Conservation (phyloP, 345 rosid species). For the Salix brachista region DNA sequence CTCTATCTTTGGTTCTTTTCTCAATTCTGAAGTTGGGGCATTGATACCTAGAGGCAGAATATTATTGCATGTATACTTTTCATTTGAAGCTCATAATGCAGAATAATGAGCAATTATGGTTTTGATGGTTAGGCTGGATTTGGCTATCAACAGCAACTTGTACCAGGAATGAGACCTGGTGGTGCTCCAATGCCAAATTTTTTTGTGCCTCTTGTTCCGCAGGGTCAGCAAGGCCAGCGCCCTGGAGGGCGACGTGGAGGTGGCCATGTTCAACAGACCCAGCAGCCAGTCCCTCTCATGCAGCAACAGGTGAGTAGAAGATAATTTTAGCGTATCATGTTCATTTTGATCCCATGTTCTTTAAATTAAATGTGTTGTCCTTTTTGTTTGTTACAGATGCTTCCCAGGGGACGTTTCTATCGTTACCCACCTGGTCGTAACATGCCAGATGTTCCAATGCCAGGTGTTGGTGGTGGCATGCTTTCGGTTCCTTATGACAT, state of each 20-base stretch:
- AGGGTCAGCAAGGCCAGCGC: constrained; percentile 24
- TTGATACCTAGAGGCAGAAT: background rate
- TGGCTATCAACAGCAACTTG: constrained; percentile 32
- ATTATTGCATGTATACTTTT: background rate
- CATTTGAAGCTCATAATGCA: background rate
- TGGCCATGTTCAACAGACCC: constrained; percentile 17
- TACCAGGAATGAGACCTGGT: constrained; percentile 33
- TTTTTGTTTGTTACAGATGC: constrained; percentile 13
- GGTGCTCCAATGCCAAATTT: constrained; percentile 30
- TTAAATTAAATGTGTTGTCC: background rate
- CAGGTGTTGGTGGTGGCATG: constrained; percentile 24
- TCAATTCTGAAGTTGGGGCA: background rate
- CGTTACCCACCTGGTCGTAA: constrained; percentile 26
- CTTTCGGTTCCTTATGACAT: constrained; percentile 26
- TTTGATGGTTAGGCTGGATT: constrained; percentile 18
- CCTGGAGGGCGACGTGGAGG: constrained; percentile 21
- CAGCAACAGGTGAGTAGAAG: constrained; percentile 22
- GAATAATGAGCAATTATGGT: background rate
- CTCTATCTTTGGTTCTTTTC: background rate
- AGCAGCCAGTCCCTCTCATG: constrained; percentile 27
- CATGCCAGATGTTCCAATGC: constrained; percentile 23
- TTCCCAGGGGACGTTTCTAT: constrained; percentile 27
- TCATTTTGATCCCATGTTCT: background rate
- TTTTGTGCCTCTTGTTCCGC: constrained; percentile 28
- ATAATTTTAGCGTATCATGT: too few species aligned